A percentile compares a stretch with the other conserved stretches of the same genome.
Conservation (phyloP, 2,329 filamentous ascomycete species). For the Pseudopithomyces maydicus region DNA sequence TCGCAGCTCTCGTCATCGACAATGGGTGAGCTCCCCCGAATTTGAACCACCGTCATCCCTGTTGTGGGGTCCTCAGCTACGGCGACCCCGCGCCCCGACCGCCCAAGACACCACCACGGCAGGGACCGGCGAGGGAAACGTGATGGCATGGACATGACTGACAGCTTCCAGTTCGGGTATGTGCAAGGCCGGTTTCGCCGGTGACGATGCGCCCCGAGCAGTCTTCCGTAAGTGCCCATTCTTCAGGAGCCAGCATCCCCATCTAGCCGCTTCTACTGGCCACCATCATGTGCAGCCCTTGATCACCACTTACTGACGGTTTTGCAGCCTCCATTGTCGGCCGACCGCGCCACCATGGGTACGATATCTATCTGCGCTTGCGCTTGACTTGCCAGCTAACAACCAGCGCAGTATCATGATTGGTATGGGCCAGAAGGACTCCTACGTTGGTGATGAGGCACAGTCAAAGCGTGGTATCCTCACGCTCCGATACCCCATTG, state of each 20-base stretch:
- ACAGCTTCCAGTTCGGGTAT: constrained; percentile 85
- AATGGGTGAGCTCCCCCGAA: constrained; percentile 87
- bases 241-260: constrained; percentile 16
- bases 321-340: constrained; percentile 93
- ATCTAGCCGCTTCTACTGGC: constrained; percentile 3
- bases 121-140: constrained; percentile 21
- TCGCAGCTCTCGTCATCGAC: constrained; percentile 99
- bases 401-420: constrained; percentile 89
- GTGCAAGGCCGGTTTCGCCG: constrained; percentile 99
- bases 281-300: constrained; percentile 1
- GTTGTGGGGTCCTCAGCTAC: constrained; percentile 43
- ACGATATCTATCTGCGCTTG: constrained; percentile 55
- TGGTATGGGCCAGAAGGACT: constrained; percentile 99
- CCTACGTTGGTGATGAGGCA: constrained; percentile 99
- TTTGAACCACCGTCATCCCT: constrained; percentile 41
- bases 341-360: constrained; percentile 99
- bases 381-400: constrained; percentile 45
- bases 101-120: constrained; percentile 29
- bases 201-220: constrained; percentile 99
- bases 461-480: constrained; percentile 99
- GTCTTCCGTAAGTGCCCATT: constrained; percentile 91
- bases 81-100: constrained; percentile 28
- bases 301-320: constrained; percentile 33
- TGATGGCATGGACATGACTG: constrained; percentile 38
- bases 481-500: constrained; percentile 98